Conservation (phyloP, 1,139 yeast genomes). For the Candida frijolesensis region DNA sequence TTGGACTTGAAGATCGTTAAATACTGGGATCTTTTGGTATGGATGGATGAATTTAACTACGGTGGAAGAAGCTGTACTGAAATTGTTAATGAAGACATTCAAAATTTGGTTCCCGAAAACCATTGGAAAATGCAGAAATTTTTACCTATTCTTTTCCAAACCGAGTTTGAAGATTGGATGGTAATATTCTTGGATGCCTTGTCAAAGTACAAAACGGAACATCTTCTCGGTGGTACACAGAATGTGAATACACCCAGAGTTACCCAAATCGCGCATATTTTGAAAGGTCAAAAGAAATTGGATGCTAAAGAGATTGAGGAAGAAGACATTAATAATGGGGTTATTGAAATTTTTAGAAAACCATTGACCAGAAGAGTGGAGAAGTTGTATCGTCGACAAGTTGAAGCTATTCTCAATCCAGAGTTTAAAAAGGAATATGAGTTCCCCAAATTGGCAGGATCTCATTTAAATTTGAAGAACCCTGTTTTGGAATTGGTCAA, state of each 20-base stretch:
- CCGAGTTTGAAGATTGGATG: conserved; percentile 89
- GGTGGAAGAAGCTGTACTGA: conserved; percentile 79
- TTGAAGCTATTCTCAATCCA: conserved; percentile 71
- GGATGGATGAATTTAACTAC: conserved; percentile 93
- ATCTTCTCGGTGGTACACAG: conserved; percentile 33
- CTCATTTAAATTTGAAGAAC: conserved; percentile 58
- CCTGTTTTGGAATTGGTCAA: conserved; percentile 84
- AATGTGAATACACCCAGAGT: conserved; percentile 54
- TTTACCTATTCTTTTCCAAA: conserved; percentile 73
- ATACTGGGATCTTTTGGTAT: conserved; percentile 88
- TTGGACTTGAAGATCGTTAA: conserved; percentile 72
- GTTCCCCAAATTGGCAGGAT: conserved; percentile 76
- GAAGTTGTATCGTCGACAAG: conserved; percentile 67
- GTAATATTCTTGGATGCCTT: conserved; percentile 74
- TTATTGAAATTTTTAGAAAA: conserved; percentile 55
- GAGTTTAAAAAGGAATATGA: conserved; percentile 64
- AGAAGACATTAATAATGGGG: conserved; percentile 36
- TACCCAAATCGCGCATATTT: conserved; percentile 64
- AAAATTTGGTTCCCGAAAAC: conserved; percentile 59
- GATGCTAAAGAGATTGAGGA: conserved; percentile 33
- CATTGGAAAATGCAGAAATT: conserved; percentile 82
- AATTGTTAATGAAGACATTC: conserved; percentile 57
- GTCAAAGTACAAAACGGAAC: conserved; percentile 54
- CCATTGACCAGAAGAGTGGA: conserved; percentile 69
- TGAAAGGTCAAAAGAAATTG: conserved; percentile 46